Evolutionary conservation across 2,329 filamentous ascomycete genomes (phyloP).

Genomic region (Shiraia sp.): DNA sequence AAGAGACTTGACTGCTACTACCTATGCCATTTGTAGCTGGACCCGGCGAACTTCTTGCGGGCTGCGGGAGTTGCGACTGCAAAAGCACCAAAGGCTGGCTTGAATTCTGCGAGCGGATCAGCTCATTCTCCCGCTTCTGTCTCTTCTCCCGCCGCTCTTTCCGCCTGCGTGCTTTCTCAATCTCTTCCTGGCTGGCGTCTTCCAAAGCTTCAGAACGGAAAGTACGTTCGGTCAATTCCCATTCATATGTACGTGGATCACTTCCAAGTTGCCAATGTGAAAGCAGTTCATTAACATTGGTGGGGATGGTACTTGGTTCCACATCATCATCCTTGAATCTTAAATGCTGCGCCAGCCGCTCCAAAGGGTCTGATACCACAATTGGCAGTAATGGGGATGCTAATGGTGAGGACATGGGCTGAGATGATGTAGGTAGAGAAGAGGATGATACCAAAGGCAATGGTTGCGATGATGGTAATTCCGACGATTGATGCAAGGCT

Average conservation of each 20-base stretch:
- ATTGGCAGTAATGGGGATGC: conserved; percentile 2
- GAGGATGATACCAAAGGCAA: conserved; percentile 15
- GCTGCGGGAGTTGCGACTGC: background rate
- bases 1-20: conserved; percentile 32
- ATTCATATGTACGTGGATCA: conserved; percentile 48
- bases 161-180: conserved; percentile 43
- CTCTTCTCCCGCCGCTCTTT: conserved; percentile 47
- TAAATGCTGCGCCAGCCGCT: conserved; percentile 45
- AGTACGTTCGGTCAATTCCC: conserved; percentile 38
- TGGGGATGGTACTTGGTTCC: conserved; percentile 26
- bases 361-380: conserved; percentile 17
- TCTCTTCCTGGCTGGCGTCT: conserved; percentile 41
- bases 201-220: conserved; percentile 35
- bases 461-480: conserved; percentile 17
- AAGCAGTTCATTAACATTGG: conserved; percentile 42
- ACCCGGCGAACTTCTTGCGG: conserved; percentile 33
- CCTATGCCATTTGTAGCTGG: conserved; percentile 21
- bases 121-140: conserved; percentile 46
- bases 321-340: conserved; percentile 32
- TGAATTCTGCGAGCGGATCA: conserved; percentile 18
- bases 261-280: conserved; percentile 47
- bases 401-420: conserved; percentile 13
- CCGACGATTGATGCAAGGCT: background rate
- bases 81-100: conserved; percentile 22
- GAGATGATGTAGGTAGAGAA: conserved; percentile 7